phyloP scores from a whole-genome alignment of 176 grass and related monocot genomes.

The Cenchrus purpureus region DNA sequence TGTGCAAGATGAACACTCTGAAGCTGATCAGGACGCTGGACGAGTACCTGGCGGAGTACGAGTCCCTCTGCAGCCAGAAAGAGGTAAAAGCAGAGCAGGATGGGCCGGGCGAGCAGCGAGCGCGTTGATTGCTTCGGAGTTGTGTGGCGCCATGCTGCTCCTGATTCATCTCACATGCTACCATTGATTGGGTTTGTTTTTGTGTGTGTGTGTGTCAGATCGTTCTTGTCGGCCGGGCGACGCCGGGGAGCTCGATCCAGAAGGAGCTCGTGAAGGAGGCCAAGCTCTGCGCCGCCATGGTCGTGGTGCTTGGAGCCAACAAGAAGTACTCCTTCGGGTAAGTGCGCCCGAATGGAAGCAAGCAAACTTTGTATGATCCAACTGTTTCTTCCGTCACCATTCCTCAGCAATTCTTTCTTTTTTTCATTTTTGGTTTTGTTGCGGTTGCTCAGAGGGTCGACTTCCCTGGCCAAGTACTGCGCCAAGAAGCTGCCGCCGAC shows the following conservation, averaged over 20 bases:
- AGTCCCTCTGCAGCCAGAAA: slow-evolving; percentile 67
- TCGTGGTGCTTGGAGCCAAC: slow-evolving; percentile 77
- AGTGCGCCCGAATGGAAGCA: background rate
- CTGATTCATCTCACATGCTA: slow-evolving; percentile 21
- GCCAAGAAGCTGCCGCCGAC: slow-evolving; percentile 86
- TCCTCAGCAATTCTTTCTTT: background rate
- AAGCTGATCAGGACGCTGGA: slow-evolving; percentile 77
- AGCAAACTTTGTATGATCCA: slow-evolving; percentile 54
- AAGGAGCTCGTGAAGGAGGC: slow-evolving; percentile 88
- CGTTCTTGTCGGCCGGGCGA: slow-evolving; percentile 81
- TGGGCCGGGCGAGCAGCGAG: background rate
- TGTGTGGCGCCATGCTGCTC: background rate
- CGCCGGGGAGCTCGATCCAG: slow-evolving; percentile 79
- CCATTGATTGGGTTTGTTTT: slow-evolving; percentile 3
- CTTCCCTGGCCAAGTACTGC: slow-evolving; percentile 85
- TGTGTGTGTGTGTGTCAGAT: slow-evolving; percentile 43
- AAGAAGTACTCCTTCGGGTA: slow-evolving; percentile 87
- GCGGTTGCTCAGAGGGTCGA: slow-evolving; percentile 57
- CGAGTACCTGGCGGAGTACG: slow-evolving; percentile 76
- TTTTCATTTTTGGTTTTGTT: background rate
- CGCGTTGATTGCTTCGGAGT: slow-evolving; percentile 6
- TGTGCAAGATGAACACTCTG: slow-evolving; percentile 71
- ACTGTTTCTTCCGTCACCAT: slow-evolving; percentile 40
- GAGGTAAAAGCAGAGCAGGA: slow-evolving; percentile 61
- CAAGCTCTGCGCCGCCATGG: slow-evolving; percentile 76